Evolutionary conservation across 305 asterid species (phyloP), one percentile per base, ranked within the genome.

Genomic region (Fraxinus dipetala): DNA sequence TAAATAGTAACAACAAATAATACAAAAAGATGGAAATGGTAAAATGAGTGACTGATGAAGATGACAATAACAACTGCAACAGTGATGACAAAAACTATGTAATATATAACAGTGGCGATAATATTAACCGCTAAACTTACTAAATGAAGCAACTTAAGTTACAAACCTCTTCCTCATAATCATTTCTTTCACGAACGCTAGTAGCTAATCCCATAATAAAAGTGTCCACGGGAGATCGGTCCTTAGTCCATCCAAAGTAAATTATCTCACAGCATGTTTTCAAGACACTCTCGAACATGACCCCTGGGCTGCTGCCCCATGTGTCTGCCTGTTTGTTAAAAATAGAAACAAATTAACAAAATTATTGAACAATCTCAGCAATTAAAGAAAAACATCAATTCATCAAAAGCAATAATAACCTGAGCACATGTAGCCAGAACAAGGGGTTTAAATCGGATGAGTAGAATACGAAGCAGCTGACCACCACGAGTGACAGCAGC

Each of bases 201-300:
- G 97, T 85, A 79, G 99, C 97, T 85, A 96, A 85, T 76, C 98
- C 98, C 98, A 91, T 87, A 75, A 96, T 95, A 87, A 96, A 96
- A 31, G 99, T 92, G 85, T 95, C 99, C 83, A 96, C 89, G 20
- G 99, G 98, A 76, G 98, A 89, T 83, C 98, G 87, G 78, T 96
- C 98, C 89, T 88, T 94, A 63, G 84, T 83, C 98, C 98, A 93
- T 87, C 98, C 98, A 86, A 91, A 92, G 80, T 93, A 95, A 87
- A 95, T 91, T 65, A 96, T 90, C 89, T 95, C 98, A 82, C 98
- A 92, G 88, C 97, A 90, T 76, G 99, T 91, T 90, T 88, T 95
- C 91, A 96, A 81, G 84, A 96, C 91, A 81, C 98, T 92, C 84
- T 87, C 91, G 81, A 92, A 93, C 99, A 95, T 95, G 84, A 92